These are phyloP conservation scores for Chimonanthus praecox DNA, from an alignment of 164 flowering plant genomes.

Conservation along the genomic window DNA sequence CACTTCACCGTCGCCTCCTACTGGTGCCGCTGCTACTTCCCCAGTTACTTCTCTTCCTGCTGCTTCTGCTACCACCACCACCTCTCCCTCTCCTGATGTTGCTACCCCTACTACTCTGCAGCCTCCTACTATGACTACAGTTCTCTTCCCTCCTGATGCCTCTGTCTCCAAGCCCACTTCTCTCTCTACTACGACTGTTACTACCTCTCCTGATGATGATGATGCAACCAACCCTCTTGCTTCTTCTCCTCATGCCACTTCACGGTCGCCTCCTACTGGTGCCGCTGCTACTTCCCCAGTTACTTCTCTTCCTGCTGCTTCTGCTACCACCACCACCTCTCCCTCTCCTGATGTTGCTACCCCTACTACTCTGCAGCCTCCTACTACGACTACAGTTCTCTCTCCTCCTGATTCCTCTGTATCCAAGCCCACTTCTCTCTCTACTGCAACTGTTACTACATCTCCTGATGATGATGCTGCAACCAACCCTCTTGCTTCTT, in stretches of 20 bases:
- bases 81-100: neutral
- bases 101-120: neutral
- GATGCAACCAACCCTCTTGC: neutral
- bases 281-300: neutral
- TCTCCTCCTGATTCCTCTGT: neutral
- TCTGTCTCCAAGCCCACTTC: neutral
- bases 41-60: neutral
- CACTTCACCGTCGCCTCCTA: neutral
- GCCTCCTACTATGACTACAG: neutral
- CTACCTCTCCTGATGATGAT: neutral
- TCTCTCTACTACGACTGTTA: neutral
- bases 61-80: neutral
- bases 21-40: neutral
- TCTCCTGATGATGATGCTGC: neutral
- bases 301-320: neutral
- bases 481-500: neutral
- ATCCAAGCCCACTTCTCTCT: neutral
- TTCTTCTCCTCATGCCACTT: neutral
- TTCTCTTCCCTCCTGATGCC: neutral
- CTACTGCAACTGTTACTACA: neutral
- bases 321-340: neutral
- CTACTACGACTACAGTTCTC: neutral
- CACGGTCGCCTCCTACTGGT: neutral
- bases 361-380: neutral
- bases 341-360: neutral